phyloP scores from a whole-genome alignment of 352 stramenopile genomes.

The Phytophthora syringae region DNA sequence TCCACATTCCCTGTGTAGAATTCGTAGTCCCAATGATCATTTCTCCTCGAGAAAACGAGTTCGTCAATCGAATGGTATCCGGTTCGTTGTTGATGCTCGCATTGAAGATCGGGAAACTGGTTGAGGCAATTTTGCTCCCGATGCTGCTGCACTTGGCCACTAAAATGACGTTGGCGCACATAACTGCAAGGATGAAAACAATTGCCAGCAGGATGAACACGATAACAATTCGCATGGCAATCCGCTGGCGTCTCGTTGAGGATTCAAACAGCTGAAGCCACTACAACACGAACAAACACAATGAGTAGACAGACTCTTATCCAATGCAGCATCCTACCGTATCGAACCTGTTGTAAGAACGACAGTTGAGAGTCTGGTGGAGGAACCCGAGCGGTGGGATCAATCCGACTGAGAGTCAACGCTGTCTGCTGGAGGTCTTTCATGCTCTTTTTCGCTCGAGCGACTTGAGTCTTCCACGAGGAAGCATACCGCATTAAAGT shows the following conservation, averaged over 20 bases:
- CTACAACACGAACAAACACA: conserved; percentile 20
- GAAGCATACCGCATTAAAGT: conserved; percentile 61
- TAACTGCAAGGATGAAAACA: conserved; percentile 59
- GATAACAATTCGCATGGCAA: conserved; percentile 63
- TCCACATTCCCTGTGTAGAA: conserved; percentile 34
- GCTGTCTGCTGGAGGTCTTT: conserved; percentile 40
- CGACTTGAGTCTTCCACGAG: conserved; percentile 61
- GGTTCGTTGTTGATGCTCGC: conserved; percentile 9
- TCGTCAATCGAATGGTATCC: conserved; percentile 37
- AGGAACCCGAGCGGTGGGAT: not conserved
- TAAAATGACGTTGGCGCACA: conserved; percentile 73
- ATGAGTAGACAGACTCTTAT: no score
- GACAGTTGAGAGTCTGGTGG: conserved; percentile 14
- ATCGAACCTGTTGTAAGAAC: conserved; percentile 34
- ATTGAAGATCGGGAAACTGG: conserved; percentile 49
- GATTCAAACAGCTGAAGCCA: conserved; percentile 66
- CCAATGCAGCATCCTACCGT: no score
- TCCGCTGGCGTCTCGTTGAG: conserved; percentile 68
- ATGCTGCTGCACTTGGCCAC: conserved; percentile 74
- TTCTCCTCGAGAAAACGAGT: conserved; percentile 53
- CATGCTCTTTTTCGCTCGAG: conserved; percentile 57
- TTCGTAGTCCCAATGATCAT: conserved; percentile 32
- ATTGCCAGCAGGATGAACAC: conserved; percentile 55
- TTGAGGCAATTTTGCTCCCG: conserved; percentile 50
- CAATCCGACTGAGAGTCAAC: conserved; percentile 17